Base-by-base conservation (phyloP, 2,329 filamentous ascomycete genomes). In the Exophiala oligosperma region DNA sequence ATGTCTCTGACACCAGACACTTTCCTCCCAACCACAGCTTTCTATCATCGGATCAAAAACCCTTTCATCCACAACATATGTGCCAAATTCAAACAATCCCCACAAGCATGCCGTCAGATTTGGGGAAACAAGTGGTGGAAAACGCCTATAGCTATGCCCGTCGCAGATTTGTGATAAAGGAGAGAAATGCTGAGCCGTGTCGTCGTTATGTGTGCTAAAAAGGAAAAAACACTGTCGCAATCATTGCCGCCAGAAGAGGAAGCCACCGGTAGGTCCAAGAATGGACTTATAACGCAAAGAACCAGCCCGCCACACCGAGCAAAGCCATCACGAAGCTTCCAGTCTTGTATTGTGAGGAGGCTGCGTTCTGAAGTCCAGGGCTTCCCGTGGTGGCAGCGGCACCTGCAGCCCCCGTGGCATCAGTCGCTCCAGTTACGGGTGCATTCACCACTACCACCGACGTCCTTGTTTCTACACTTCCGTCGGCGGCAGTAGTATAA, bases 361-460 rank as follows among this genome's bases (percentile, higher is more conserved):
- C 71, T 51, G 68, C 72, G 11, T 74, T 74, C 60, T 79, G 76
- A 59, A 79, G 66, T 37, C 73, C 69, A 5, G 77, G 75, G 2
- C 64, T 63, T 0, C 66, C 61, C 8, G 66, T 60, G 14, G 67
- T 69, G 2, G 64, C 41, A 29, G 57, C 61, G 21, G 60, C 66
- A 12, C 57, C 63, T 14, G 61, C 53, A 7, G 59, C 63, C 12
- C 59, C 62, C 1, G 68, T 67, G 2, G 64, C 56, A 24, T 60
- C 67, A 1, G 66, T 67, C 4, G 62, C 59, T 24, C 64, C 56
- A 12, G 72, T 71, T 21, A 60, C 55, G 8, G 58, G 64, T 8
- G 75, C 74, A 44, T 76, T 70, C 46, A 79, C 73, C 35, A 79
- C 69, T 2, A 77, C 75, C n/a, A 78, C 68, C 40, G 74, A 71